Evolutionary conservation across 164 flowering plant genomes (phyloP), one percentile per base, ranked within the genome.

Genomic region (Annona squamosa): DNA sequence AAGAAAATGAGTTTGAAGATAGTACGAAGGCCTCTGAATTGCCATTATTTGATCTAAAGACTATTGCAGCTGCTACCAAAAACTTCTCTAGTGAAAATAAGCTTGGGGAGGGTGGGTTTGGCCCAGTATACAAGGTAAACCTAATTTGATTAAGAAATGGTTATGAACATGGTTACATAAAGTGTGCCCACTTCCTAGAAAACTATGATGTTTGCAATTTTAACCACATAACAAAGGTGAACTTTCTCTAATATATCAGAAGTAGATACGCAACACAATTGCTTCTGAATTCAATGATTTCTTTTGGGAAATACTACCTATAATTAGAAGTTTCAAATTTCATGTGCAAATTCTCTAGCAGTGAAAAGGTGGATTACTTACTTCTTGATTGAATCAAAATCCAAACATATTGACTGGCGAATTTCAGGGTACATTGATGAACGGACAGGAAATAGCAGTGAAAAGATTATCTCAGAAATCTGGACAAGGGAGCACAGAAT

Each of bases 121-220:
- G 71, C n/a, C 71, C 71, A 4, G 71, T 68, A 46, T 68, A 68
- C 56, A 68, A 68, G 71, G 71, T 68, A 68, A 3, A 7, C 5
- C 5, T 10, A 5, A 44, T 3, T 68, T 45, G 5, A 48, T 44
- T 4, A 17, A 10, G 4, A 13, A 16, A 68, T n/a, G 16, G 13
- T 13, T 5, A 13, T 59, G 4, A 59, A 59, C 4, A 18, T 13
- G 18, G 17, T 3, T 13, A 18, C 4, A 16, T 59, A 59, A 59
- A 59, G n/a, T 16, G 13, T 59, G n/a, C 10, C n/a, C 16, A 59
- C 13, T 59, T 59, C 12, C n/a, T 59, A 13, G 16, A 18, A 59
- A 9, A 59, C 4, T 16, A 13, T 59, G n/a, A 13, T 59, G 17
- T 16, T 13, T 59, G 63, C 63, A 16, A 16, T 18, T 13, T 18